phyloP scores from a whole-genome alignment of 306 rosid species.

The Adenanthera pavonina region DNA sequence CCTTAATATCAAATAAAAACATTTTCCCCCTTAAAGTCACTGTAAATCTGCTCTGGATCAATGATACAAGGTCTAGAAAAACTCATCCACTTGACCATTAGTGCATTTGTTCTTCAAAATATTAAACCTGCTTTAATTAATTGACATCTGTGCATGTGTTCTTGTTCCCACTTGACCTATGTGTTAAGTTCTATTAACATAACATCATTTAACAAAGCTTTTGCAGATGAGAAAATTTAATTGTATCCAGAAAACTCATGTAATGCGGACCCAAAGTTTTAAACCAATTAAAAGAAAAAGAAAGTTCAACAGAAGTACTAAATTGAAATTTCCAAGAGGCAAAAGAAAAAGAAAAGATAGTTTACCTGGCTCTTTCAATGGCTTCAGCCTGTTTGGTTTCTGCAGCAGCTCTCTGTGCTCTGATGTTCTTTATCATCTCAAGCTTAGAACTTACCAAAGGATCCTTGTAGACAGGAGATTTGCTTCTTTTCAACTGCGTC shows the following conservation, averaged over 20 bases:
- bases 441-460: slow-evolving; percentile 86
- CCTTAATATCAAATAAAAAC: neutral
- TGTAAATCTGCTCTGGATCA: neutral
- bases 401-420: slow-evolving; percentile 78
- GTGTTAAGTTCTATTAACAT: neutral
- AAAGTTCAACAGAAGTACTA: slow-evolving; percentile 16
- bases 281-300: neutral
- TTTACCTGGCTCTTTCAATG: slow-evolving; percentile 84
- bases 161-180: neutral
- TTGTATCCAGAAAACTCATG: neutral
- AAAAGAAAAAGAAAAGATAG: slow-evolving; percentile 2
- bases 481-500: slow-evolving; percentile 52
- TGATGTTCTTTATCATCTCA: slow-evolving; percentile 84
- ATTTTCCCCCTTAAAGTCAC: neutral
- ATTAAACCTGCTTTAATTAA: neutral
- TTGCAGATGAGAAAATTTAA: neutral
- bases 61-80: neutral
- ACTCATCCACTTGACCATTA: neutral
- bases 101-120: neutral
- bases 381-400: slow-evolving; percentile 74
- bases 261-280: neutral
- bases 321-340: neutral
- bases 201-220: neutral
- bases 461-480: slow-evolving; percentile 77
- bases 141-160: neutral